Base-by-base conservation (phyloP, 148 eudicot species). In the Talinum fruticosum region DNA sequence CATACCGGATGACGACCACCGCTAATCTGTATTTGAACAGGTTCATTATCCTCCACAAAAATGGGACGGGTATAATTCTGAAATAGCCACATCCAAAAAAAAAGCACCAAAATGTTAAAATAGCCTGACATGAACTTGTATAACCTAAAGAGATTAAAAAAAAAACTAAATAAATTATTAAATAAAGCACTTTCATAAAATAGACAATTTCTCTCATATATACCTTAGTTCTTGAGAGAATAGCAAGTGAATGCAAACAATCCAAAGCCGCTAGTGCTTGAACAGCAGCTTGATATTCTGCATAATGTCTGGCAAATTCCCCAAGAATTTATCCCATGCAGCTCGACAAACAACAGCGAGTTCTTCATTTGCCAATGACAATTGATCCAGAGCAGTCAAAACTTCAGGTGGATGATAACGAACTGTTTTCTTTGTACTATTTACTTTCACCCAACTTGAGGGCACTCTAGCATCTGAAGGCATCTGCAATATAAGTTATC, bases 341-440 rank as follows among this genome's bases (percentile, higher is more conserved):
- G 88, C 78, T 76, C 90, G 94, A 80, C 97, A 92, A 64, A 86
- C 84, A 68, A 90, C 66, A 75, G 86, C 82, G 75, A 91, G 94
- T 85, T 95, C 90, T 89, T 95, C 99, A 70, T 84, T 91, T 64
- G 91, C 94, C 87, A 95, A 76, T 34, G 87, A 83, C 74, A 92
- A 82, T 72, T 92, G 87, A 75, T 95, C 97, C 69, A 95, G 82
- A 44, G 91, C 92, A 73, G 84, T 77, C 82, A 87, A 82, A 53
- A 92, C 97, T 87, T 92, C 96, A 1, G 97, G 97, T 3, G 99
- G 89, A 85, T 95, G 99, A 86, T 92, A 95, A 44, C 99, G 89
- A 64, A 91, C 85, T 64, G 94, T 84, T 88, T 95, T 95, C 88
- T 95, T 92, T 24, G 97, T 95, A 80, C 99, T 95, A 77, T 90